These are phyloP conservation scores for Exophiala spinifera DNA, from an alignment of 2,329 filamentous ascomycete genomes.

Conservation along the genomic window DNA sequence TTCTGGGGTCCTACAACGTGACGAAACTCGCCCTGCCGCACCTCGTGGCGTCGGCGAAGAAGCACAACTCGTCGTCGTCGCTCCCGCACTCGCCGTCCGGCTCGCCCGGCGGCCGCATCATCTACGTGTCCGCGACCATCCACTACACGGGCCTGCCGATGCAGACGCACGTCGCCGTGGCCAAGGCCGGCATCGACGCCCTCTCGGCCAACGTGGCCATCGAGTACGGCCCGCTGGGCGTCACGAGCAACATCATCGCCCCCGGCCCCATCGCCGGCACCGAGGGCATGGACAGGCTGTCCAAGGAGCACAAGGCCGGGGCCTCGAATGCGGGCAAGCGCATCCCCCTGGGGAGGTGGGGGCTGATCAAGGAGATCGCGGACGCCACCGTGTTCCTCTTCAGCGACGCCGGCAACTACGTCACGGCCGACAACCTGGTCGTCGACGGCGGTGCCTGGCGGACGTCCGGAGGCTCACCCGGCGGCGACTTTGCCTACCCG, in stretches of 20 bases:
- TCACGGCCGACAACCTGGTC: constrained; percentile 78
- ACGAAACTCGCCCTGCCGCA: constrained; percentile 86
- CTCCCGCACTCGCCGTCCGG: constrained; percentile 39
- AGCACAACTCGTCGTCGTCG: constrained; percentile 59
- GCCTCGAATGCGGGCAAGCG: constrained; percentile 41
- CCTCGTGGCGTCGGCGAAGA: constrained; percentile 69
- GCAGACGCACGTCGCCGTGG: constrained; percentile 85
- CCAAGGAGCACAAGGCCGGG: constrained; percentile 52
- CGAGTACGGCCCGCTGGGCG: constrained; percentile 82
- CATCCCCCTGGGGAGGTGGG: constrained; percentile 73
- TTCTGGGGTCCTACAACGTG: constrained; percentile 90
- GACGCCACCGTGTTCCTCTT: constrained; percentile 91
- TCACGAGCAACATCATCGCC: constrained; percentile 84
- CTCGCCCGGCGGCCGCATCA: constrained; percentile 73
- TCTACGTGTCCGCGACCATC: constrained; percentile 86
- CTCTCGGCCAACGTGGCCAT: constrained; percentile 75
- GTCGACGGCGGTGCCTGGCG: constrained; percentile 56
- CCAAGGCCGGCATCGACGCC: constrained; percentile 87
- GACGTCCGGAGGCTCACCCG: constrained; percentile 26
- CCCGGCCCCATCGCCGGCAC: constrained; percentile 84
- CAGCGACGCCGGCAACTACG: constrained; percentile 77
- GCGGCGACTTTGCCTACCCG: constrained; percentile 50
- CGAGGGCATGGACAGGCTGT: constrained; percentile 69
- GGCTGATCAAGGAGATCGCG: constrained; percentile 80
- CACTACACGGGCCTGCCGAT: constrained; percentile 84